Percentiles rank a stretch among this genome's conserved stretches.
These are phyloP conservation scores for Sphenostylis stenocarpa DNA, from an alignment of 306 rosid species.

Conservation along the genomic window DNA sequence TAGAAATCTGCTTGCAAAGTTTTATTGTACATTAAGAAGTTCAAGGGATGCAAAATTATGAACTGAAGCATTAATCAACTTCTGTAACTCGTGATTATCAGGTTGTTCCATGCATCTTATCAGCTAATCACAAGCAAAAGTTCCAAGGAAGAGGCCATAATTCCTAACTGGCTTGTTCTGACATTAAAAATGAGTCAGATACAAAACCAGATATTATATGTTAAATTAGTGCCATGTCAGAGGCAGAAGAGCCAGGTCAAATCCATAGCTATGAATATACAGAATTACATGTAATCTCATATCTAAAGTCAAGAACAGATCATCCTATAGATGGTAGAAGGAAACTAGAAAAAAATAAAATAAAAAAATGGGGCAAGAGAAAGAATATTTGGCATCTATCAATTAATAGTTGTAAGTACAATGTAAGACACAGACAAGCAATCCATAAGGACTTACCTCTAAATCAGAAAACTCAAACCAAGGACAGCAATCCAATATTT, in stretches of 20 bases:
- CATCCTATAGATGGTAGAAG: constrained; percentile 10
- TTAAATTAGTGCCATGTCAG: constrained; percentile 15
- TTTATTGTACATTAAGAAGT: constrained; percentile 38
- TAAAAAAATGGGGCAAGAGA: constrained; percentile 21
- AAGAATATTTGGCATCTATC: constrained; percentile 22
- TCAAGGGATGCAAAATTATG: constrained; percentile 33
- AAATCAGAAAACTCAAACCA: constrained; percentile 99
- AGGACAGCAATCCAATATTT: constrained; percentile 98
- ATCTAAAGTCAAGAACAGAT: constrained; percentile 28
- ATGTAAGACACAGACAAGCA: constrained; percentile 25
- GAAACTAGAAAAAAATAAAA: no score
- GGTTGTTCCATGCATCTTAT: constrained; percentile 34
- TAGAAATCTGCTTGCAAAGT: constrained; percentile 35
- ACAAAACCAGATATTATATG: constrained; percentile 30
- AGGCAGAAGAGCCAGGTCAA: constrained; percentile 24
- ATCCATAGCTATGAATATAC: constrained; percentile 19
- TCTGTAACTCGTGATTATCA: constrained; percentile 36
- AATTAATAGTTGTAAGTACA: constrained; percentile 11
- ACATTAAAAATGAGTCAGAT: constrained; percentile 30
- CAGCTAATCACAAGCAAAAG: constrained; percentile 33
- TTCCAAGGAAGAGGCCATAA: constrained; percentile 37
- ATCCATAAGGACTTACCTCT: constrained; percentile 66
- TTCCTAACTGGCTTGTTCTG: constrained; percentile 35
- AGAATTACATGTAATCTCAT: neutral
- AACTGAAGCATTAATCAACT: constrained; percentile 36